These are phyloP conservation scores for Perilla frutescens DNA, from an alignment of 257 asterid genomes.

Conservation along the genomic window DNA sequence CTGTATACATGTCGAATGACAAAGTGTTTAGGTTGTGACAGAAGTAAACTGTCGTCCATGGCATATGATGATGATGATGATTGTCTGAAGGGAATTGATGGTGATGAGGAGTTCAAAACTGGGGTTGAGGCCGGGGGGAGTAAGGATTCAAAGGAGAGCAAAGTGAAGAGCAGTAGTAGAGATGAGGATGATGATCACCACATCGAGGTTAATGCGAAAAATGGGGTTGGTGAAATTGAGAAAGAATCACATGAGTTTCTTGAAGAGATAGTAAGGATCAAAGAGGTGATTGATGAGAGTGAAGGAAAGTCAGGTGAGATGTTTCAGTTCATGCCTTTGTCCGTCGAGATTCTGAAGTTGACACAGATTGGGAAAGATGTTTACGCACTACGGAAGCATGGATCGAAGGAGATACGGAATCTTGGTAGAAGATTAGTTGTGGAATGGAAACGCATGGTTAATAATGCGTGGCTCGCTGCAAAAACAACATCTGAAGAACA, in stretches of 20 bases:
- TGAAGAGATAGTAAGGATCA: constrained; percentile 40
- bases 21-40: constrained; percentile 39
- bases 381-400: constrained; percentile 52
- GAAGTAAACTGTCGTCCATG: constrained; percentile 26
- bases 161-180: constrained; percentile 31
- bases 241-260: constrained; percentile 27
- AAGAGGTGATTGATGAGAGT: constrained; percentile 50
- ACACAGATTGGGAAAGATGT: constrained; percentile 76
- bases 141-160: constrained; percentile 44
- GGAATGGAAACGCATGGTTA: constrained; percentile 17
- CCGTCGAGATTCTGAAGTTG: constrained; percentile 71
- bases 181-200: constrained; percentile 35
- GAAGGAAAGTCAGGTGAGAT: constrained; percentile 56
- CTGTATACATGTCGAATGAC: constrained; percentile 41
- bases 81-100: constrained; percentile 10
- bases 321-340: constrained; percentile 59
- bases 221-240: constrained; percentile 35
- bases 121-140: constrained; percentile 34
- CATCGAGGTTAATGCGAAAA: constrained; percentile 33
- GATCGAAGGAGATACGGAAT: no score
- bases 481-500: no score
- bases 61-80: constrained; percentile 24
- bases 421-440: constrained; percentile 39
- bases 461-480: no score
- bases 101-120: constrained; percentile 29